These are phyloP conservation scores for Mangifera indica DNA, from an alignment of 345 rosid species.

Conservation along the genomic window DNA sequence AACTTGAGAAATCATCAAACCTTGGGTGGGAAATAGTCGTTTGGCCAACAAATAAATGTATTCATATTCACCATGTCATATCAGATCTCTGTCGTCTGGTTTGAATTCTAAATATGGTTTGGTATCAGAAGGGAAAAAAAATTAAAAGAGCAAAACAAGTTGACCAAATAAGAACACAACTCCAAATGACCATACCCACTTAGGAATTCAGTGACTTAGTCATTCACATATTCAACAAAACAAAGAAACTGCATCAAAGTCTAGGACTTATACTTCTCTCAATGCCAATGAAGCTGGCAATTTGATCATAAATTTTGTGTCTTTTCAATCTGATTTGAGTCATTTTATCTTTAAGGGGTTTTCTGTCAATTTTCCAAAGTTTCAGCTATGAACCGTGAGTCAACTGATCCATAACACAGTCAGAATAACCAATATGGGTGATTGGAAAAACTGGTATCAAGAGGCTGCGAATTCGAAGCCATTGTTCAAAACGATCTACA, in stretches of 20 bases:
- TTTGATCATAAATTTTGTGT: neutral
- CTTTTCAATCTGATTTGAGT: too few species aligned
- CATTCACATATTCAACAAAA: neutral
- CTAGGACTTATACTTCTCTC: neutral
- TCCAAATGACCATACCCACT: neutral
- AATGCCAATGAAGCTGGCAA: neutral
- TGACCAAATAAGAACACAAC: neutral
- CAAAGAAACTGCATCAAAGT: neutral
- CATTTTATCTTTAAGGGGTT: too few species aligned
- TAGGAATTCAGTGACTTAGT: neutral
- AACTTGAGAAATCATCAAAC: too few species aligned
- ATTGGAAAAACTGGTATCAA: constrained; percentile 68
- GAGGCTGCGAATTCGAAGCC: constrained; percentile 71
- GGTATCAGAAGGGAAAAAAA: too few species aligned
- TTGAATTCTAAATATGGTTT: too few species aligned
- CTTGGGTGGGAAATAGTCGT: too few species aligned
- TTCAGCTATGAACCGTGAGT: too few species aligned
- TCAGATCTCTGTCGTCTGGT: too few species aligned
- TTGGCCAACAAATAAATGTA: too few species aligned
- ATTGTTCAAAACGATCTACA: constrained; percentile 77
- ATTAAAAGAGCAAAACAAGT: neutral
- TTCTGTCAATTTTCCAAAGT: too few species aligned
- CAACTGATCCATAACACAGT: too few species aligned
- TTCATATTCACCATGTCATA: too few species aligned
- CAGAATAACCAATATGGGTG: constrained; percentile 32